Evolutionary conservation across 768 basidiomycete species (phyloP).

Genomic region (Infundibulicybe gibba): DNA sequence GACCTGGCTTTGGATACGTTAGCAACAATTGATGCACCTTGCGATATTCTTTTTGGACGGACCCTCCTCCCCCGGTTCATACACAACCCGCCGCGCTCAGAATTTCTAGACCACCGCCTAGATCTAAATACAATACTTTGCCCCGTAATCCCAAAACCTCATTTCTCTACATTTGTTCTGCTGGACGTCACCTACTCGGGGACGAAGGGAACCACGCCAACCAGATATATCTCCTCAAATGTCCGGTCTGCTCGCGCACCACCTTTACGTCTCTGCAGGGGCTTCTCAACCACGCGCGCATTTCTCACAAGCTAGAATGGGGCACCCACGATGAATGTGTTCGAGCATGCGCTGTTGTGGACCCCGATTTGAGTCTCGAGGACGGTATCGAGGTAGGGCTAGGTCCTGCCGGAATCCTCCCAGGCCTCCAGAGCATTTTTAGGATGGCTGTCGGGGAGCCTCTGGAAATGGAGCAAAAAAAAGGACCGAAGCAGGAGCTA

Average conservation of each 20-base stretch:
- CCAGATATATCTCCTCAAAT: constrained; percentile 36
- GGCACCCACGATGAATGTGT: constrained; percentile 55
- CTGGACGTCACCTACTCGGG: constrained; percentile 9
- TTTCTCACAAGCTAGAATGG: constrained; percentile 46
- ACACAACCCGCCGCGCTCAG: constrained; percentile 16
- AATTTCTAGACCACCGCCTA: constrained; percentile 20
- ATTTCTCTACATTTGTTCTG: constrained; percentile 38
- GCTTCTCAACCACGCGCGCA: constrained; percentile 50
- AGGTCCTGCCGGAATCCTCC: constrained; percentile 36
- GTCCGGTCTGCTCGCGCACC: constrained; percentile 40
- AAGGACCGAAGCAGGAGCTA: neutral
- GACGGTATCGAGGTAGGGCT: constrained; percentile 40
- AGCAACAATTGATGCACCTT: constrained; percentile 32
- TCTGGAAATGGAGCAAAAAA: neutral
- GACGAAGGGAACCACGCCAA: constrained; percentile 13
- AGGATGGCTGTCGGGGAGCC: constrained; percentile 39
- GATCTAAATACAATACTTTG: constrained; percentile 14
- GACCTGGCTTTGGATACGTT: constrained; percentile 39
- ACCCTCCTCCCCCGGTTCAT: constrained; percentile 17
- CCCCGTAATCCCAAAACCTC: constrained; percentile 16
- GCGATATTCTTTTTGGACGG: constrained; percentile 33
- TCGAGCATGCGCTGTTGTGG: constrained; percentile 41
- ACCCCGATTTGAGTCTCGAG: constrained; percentile 33
- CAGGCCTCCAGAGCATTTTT: constrained; percentile 46
- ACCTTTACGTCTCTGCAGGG: constrained; percentile 50